Conservation (phyloP, 2,329 filamentous ascomycete genomes). For the Xylaria arbuscula region DNA sequence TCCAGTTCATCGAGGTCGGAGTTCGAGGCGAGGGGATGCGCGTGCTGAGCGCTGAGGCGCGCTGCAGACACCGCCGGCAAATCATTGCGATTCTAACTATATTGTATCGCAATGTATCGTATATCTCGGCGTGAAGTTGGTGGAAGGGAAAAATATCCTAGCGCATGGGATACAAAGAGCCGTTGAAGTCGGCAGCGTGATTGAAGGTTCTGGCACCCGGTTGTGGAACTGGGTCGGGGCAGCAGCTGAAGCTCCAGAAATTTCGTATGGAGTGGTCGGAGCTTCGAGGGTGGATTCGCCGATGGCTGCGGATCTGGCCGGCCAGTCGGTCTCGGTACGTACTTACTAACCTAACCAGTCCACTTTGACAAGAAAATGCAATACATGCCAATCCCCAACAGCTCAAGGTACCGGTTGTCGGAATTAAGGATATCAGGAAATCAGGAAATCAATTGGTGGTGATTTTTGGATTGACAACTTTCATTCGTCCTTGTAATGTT, state of each 20-base stretch:
- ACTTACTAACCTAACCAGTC: background rate
- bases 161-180: background rate
- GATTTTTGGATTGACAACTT: constrained; percentile 12
- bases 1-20: constrained; percentile 39
- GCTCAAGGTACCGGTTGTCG: background rate
- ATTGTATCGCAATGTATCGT: background rate
- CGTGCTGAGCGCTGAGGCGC: constrained; percentile 51
- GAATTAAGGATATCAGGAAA: too few species aligned
- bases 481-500: constrained; percentile 10
- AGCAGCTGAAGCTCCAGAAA: constrained; percentile 45
- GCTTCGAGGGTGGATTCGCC: constrained; percentile 44
- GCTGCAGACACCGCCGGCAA: constrained; percentile 63
- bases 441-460: constrained; percentile 1
- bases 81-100: constrained; percentile 51
- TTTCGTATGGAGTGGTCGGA: constrained; percentile 48
- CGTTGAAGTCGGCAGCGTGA: constrained; percentile 6
- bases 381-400: background rate
- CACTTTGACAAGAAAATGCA: background rate
- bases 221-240: constrained; percentile 15
- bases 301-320: constrained; percentile 28
- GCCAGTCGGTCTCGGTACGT: background rate
- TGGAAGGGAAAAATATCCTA: background rate
- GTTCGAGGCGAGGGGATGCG: constrained; percentile 32
- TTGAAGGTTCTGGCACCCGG: constrained; percentile 10
- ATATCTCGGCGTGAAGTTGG: background rate